Percentiles rank a stretch among this genome's conserved stretches.
phyloP scores from a whole-genome alignment of 1,284 basidiomycete species.

The Malassezia equina region DNA sequence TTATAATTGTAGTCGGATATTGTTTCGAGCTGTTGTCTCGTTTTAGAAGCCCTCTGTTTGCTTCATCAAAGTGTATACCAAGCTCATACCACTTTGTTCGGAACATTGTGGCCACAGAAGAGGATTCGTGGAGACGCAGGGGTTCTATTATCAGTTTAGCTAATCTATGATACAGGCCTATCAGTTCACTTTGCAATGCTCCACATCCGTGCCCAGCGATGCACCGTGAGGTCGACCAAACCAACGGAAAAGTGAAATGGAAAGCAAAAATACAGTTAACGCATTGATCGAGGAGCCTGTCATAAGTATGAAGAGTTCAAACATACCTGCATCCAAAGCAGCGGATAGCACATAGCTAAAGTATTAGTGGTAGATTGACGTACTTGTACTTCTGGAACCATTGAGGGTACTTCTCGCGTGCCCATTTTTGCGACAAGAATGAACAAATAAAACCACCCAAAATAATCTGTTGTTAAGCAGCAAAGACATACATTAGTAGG shows the following conservation, averaged over 20 bases:
- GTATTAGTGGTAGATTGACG: conserved; percentile 1
- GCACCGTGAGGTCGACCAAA: conserved; percentile 21
- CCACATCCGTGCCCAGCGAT: conserved; percentile 13
- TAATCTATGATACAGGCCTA: neutral
- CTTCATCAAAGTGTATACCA: neutral
- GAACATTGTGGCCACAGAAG: neutral
- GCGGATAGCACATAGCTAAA: conserved; percentile 37
- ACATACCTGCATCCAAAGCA: conserved; percentile 51
- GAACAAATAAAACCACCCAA: conserved; percentile 50
- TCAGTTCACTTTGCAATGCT: conserved; percentile 20
- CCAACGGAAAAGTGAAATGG: conserved; percentile 35
- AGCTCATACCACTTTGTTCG: neutral
- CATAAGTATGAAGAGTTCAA: neutral
- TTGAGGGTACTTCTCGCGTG: conserved; percentile 41
- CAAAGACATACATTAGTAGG: conserved; percentile 49
- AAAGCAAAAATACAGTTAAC: conserved; percentile 50
- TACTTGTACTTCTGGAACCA: conserved; percentile 45
- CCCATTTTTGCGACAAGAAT: conserved; percentile 48
- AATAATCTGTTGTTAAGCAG: conserved; percentile 45
- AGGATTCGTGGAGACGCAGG: neutral
- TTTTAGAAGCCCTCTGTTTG: neutral
- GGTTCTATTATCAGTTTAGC: neutral
- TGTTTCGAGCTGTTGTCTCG: neutral
- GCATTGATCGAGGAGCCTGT: conserved; percentile 48
- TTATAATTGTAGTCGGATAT: neutral